Conservation (phyloP, 306 rosid genomes). For the Trifolium pratense region DNA sequence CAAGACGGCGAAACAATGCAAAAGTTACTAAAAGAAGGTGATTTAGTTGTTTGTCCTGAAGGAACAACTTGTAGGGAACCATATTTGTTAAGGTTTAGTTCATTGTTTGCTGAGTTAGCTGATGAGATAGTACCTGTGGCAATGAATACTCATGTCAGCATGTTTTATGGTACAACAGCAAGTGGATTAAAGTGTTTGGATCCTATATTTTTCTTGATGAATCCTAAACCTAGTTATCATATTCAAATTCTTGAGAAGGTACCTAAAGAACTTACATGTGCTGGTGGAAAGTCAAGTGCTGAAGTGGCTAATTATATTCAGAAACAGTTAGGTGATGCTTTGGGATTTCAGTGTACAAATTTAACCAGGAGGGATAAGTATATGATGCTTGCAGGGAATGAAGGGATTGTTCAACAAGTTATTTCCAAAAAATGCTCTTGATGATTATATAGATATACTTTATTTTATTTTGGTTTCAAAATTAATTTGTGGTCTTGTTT, state of each 20-base stretch:
- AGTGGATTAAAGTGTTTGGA: slow-evolving; percentile 89
- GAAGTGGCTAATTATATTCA: slow-evolving; percentile 90
- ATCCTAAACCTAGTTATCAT: slow-evolving; percentile 71
- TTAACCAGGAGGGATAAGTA: slow-evolving; percentile 90
- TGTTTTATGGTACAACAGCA: slow-evolving; percentile 98
- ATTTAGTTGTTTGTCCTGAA: slow-evolving; percentile 94
- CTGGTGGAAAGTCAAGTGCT: slow-evolving; percentile 66
- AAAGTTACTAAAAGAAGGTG: slow-evolving; percentile 63
- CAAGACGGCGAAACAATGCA: slow-evolving; percentile 76
- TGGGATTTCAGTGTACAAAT: slow-evolving; percentile 86
- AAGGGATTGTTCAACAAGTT: slow-evolving; percentile 62
- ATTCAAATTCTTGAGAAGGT: slow-evolving; percentile 70
- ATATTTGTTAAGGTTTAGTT: slow-evolving; percentile 81
- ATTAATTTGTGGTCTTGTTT: background rate
- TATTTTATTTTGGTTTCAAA: background rate
- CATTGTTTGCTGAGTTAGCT: slow-evolving; percentile 83
- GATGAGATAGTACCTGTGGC: slow-evolving; percentile 94
- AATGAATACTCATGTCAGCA: slow-evolving; percentile 60
- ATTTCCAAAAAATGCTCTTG: slow-evolving; percentile 31
- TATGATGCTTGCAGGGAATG: slow-evolving; percentile 93
- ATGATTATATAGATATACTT: background rate
- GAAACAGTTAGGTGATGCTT: slow-evolving; percentile 61
- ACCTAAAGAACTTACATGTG: slow-evolving; percentile 63
- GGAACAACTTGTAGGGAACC: slow-evolving; percentile 99
- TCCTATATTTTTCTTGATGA: slow-evolving; percentile 84